Percentiles rank a stretch among this genome's conserved stretches.
phyloP scores from a whole-genome alignment of 495 filamentous ascomycete species.

The Glarea lozoyensis region DNA sequence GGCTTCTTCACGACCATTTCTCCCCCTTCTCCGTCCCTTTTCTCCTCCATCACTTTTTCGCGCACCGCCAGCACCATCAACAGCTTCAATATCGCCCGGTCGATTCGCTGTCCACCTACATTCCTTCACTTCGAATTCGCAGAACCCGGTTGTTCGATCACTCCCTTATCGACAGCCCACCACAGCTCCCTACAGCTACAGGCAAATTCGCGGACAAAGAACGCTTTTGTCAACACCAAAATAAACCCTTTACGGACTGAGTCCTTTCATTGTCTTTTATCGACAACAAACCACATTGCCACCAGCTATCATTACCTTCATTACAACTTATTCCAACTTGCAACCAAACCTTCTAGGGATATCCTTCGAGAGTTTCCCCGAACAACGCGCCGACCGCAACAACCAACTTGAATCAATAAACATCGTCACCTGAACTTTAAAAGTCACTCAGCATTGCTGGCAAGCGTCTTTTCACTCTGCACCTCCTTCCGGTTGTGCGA shows the following conservation, averaged over 20 bases:
- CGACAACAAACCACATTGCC: background rate
- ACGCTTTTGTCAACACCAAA: constrained; percentile 20
- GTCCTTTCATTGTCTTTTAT: background rate
- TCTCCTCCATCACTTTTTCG: constrained; percentile 12
- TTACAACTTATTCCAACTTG: too few species aligned
- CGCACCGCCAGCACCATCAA: constrained; percentile 3
- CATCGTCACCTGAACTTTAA: too few species aligned
- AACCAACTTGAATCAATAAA: too few species aligned
- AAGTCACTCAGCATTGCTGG: too few species aligned
- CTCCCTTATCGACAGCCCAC: too few species aligned
- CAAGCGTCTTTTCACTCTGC: too few species aligned
- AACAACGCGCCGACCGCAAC: too few species aligned
- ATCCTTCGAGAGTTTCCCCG: too few species aligned
- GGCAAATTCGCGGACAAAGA: constrained; percentile 1
- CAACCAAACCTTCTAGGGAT: too few species aligned
- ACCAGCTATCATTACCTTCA: too few species aligned
- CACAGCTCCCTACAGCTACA: constrained; percentile 9
- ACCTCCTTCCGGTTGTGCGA: background rate
- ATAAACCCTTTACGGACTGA: constrained; percentile 7
- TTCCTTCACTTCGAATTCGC: constrained; percentile 25
- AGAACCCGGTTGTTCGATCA: constrained; percentile 31
- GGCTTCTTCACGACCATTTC: too few species aligned
- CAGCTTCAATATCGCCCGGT: background rate
- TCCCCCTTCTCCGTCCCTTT: constrained; percentile 8
- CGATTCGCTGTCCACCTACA: constrained; percentile 5